Percentiles rank a stretch among this genome's conserved stretches.
Evolutionary conservation across 169 alveolate species (phyloP).

Genomic region (Eimeria falciformis): DNA sequence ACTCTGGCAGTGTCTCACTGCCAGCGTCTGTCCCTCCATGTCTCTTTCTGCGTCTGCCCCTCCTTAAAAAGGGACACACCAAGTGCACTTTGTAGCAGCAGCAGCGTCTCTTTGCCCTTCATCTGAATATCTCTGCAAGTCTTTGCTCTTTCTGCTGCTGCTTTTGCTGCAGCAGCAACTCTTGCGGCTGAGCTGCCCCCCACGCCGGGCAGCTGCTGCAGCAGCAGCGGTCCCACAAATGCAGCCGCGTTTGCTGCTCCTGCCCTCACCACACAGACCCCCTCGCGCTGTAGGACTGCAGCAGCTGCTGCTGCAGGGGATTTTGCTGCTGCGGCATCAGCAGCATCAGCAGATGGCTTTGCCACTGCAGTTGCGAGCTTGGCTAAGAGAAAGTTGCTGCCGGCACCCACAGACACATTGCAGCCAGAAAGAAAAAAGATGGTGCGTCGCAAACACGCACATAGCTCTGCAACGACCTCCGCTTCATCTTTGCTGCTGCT

Average conservation of each 20-base stretch:
- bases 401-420: constrained; percentile 77
- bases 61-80: too few species aligned
- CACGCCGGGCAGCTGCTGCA: constrained; percentile 69
- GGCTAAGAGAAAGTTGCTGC: constrained; percentile 68
- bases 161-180: constrained; percentile 21
- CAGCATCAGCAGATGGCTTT: constrained; percentile 58
- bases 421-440: constrained; percentile 62
- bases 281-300: constrained; percentile 52
- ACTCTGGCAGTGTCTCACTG: too few species aligned
- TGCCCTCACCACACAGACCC: constrained; percentile 62
- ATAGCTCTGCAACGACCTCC: constrained; percentile 5
- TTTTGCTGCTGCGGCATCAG: constrained; percentile 23
- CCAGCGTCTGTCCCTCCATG: neutral
- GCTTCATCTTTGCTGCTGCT: constrained; percentile 2
- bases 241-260: constrained; percentile 27
- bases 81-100: constrained; percentile 57
- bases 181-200: constrained; percentile 37
- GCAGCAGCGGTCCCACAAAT: constrained; percentile 46
- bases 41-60: constrained; percentile 24
- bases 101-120: constrained; percentile 39
- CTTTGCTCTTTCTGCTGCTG: constrained; percentile 22
- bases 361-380: constrained; percentile 74
- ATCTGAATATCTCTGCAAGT: constrained; percentile 37
- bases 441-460: constrained; percentile 8
- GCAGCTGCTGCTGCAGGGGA: neutral